Conservation (phyloP, 2,329 filamentous ascomycete genomes). For the Dactylellina cionopaga region DNA sequence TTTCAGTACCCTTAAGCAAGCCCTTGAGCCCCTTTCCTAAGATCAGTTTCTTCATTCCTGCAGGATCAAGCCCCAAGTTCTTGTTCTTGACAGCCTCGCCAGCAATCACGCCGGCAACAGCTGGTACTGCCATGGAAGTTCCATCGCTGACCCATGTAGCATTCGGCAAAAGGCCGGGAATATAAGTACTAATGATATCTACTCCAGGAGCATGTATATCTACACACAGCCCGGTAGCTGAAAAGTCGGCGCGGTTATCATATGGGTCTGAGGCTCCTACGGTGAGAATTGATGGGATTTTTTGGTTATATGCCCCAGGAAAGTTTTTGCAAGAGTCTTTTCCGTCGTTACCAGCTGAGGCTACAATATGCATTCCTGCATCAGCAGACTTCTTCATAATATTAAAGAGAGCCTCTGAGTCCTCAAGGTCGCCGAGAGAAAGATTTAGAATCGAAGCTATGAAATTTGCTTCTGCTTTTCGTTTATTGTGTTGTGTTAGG, state of each 20-base stretch:
- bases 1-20: conserved; percentile 39
- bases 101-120: conserved; percentile 55
- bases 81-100: conserved; percentile 51
- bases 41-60: conserved; percentile 53
- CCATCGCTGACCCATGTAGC: conserved; percentile 66
- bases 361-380: conserved; percentile 61
- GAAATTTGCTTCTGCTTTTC: conserved; percentile 59
- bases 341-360: conserved; percentile 61
- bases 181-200: conserved; percentile 66
- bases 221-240: conserved; percentile 65
- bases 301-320: conserved; percentile 60
- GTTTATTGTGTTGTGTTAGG: conserved; percentile 61
- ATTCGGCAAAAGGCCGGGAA: conserved; percentile 63
- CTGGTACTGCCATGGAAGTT: conserved; percentile 66
- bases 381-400: conserved; percentile 64
- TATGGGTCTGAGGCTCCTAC: conserved; percentile 60
- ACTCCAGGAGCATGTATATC: conserved; percentile 70
- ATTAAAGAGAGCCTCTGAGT: conserved; percentile 64
- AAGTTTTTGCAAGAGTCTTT: conserved; percentile 54
- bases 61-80: conserved; percentile 40
- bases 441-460: conserved; percentile 65
- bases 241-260: conserved; percentile 60
- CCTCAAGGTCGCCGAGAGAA: conserved; percentile 66
- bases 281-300: conserved; percentile 60
- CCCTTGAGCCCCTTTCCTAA: conserved; percentile 38